These are phyloP conservation scores for Cutaneotrichosporon mucoides DNA, from an alignment of 1,284 basidiomycete species.

Conservation along the genomic window DNA sequence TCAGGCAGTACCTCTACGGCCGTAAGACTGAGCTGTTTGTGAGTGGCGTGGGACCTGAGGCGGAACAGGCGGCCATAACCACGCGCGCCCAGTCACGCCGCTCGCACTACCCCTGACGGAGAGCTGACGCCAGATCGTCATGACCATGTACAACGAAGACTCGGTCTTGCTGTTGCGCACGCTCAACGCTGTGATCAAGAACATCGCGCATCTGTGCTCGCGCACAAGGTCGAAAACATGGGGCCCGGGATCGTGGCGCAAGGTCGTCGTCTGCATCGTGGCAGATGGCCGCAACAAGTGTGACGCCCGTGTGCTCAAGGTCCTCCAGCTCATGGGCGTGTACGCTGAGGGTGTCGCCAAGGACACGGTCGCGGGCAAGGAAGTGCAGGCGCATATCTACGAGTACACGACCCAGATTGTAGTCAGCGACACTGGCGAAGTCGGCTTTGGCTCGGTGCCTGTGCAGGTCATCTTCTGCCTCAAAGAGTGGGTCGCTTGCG, in stretches of 20 bases:
- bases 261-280: conserved; percentile 85
- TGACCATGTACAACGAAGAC: conserved; percentile 96
- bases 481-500: conserved; percentile 61
- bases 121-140: conserved; percentile 62
- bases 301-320: conserved; percentile 59
- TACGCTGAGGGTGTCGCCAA: conserved; percentile 96
- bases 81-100: too few relatives aligned
- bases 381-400: conserved; percentile 90
- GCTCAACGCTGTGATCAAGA: conserved; percentile 92
- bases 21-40: conserved; percentile 82
- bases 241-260: conserved; percentile 93
- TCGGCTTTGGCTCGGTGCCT: conserved; percentile 73
- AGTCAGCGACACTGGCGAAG: conserved; percentile 70
- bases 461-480: conserved; percentile 88
- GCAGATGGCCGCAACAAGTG: conserved; percentile 87
- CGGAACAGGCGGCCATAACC: too few relatives aligned
- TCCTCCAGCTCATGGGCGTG: conserved; percentile 71
- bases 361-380: conserved; percentile 84
- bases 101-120: too few relatives aligned
- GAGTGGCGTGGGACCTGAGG: too few relatives aligned
- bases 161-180: conserved; percentile 77
- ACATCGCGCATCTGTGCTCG: conserved; percentile 76
- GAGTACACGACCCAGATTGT: conserved; percentile 76
- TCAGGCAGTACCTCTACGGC: conserved; percentile 74
- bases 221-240: conserved; percentile 81